These are phyloP conservation scores for Trichocladium antarcticum DNA, from an alignment of 495 filamentous ascomycete genomes.

Conservation along the genomic window DNA sequence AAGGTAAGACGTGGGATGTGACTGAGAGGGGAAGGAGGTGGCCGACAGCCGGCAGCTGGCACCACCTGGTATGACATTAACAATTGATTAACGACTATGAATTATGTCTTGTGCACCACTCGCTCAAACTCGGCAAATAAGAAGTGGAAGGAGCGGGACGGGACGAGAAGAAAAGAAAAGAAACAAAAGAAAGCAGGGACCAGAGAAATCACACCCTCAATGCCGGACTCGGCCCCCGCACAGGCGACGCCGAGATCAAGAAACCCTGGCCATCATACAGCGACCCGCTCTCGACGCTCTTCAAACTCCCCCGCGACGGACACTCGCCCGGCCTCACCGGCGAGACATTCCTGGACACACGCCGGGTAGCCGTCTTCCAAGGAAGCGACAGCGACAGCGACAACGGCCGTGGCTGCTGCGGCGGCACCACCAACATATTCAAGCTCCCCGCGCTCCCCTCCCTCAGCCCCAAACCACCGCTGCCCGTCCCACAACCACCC, in stretches of 20 bases:
- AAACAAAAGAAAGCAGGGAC: background rate
- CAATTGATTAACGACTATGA: background rate
- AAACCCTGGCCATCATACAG: slow-evolving; percentile 19
- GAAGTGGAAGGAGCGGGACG: no score
- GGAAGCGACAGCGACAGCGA: background rate
- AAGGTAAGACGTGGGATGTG: background rate
- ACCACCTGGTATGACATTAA: background rate
- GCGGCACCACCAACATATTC: background rate
- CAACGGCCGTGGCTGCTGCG: background rate
- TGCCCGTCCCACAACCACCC: background rate
- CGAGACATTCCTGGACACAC: background rate
- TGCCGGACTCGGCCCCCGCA: slow-evolving; percentile 4
- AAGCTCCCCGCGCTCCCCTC: slow-evolving; percentile 2
- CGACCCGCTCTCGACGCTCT: slow-evolving; percentile 14
- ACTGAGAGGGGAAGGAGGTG: background rate
- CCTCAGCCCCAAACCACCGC: background rate
- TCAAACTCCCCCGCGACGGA: slow-evolving; percentile 1
- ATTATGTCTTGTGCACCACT: no score
- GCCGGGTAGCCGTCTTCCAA: background rate
- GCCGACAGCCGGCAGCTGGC: background rate
- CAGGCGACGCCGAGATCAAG: slow-evolving; percentile 11
- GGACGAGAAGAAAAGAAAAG: background rate
- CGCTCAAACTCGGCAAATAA: no score
- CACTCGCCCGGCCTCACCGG: background rate
- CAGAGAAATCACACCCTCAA: background rate